Base-by-base conservation (phyloP, 2,329 filamentous ascomycete genomes). In the Fusarium irregulare region DNA sequence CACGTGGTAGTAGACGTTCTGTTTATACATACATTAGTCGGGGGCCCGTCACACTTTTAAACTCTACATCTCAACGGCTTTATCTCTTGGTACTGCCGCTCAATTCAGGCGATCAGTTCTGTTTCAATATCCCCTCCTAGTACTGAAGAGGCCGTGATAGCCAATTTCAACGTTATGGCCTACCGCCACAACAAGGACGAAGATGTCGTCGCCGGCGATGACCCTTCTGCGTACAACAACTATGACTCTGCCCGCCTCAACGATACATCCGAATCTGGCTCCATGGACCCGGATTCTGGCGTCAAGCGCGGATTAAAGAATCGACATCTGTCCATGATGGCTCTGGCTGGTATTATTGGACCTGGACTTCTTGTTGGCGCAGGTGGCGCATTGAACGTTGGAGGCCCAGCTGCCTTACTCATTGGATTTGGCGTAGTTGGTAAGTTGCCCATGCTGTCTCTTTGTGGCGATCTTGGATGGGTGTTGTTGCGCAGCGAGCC, bases 361-460 rank as follows among this genome's bases (percentile, higher is more conserved):
- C 91, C 92, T 6, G 92, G 92, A 23, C 82, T 94, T 42, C 84
- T 94, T 5, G 89, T 93, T 56, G 92, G 91, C 18, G 86, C 90
- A 4, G 92, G 92, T 37, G 88, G 89, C 48, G 92, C 92, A 0
- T 81, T 94, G 25, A 83, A 86, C 14, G 87, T 84, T 44, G 91
- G 91, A 58, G 92, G 92, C 0, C 92, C 92, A 18, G 92, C 90
- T 0, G 89, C 91, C 0, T 80, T 93, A 50, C 78, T 94, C 37
- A 93, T 94, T 74, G 91, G 91, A 3, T 94, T 94, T 70, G 87
- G 85, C 12, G 81, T 93, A 28, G 91, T 93, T 69, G 91, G 80
- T 81, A 75, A 49, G 63, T 32, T 32, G 41, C 12, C 27, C n/a
- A 37, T 21, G 4, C 21, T 21, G 21, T 21, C 21, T 21, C 21